These are phyloP conservation scores for Veloporphyrellus conicus DNA, from an alignment of 1,284 basidiomycete genomes.

Conservation along the genomic window DNA sequence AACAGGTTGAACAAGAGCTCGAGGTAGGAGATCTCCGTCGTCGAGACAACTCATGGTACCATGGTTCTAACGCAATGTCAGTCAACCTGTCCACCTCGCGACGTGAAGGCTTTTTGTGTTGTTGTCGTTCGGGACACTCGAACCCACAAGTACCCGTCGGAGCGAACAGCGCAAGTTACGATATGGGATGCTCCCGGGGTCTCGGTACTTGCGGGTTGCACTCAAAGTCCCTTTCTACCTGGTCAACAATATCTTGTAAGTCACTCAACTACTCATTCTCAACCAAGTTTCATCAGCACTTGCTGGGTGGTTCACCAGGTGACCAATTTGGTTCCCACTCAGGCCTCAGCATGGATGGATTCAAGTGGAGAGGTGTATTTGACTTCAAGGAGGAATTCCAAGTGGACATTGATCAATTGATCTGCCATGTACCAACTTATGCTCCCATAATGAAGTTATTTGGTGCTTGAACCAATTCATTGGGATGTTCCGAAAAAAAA, in stretches of 20 bases:
- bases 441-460: not conserved
- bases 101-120: conserved; percentile 79
- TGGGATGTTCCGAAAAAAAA: not conserved
- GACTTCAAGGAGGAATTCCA: conserved; percentile 30
- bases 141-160: conserved; percentile 45
- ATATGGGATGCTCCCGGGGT: conserved; percentile 76
- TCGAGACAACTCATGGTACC: conserved; percentile 1
- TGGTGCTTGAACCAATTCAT: no score
- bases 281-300: conserved; percentile 1
- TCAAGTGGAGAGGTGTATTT: conserved; percentile 30
- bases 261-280: not conserved
- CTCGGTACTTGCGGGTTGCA: conserved; percentile 46
- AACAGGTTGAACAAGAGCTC: conserved; percentile 68
- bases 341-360: conserved; percentile 33
- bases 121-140: conserved; percentile 71
- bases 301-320: conserved; percentile 13
- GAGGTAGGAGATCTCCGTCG: conserved; percentile 42
- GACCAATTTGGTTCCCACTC: conserved; percentile 30
- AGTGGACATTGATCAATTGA: conserved; percentile 26
- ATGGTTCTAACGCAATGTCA: conserved; percentile 32
- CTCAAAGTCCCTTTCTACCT: conserved; percentile 52
- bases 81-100: conserved; percentile 70
- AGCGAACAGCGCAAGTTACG: conserved; percentile 70
- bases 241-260: conserved; percentile 70
- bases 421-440: not conserved